Evolutionary conservation across 805 yeast genomes (phyloP), one percentile per base, ranked within the genome.

Genomic region (Kazachstania taianensis): DNA sequence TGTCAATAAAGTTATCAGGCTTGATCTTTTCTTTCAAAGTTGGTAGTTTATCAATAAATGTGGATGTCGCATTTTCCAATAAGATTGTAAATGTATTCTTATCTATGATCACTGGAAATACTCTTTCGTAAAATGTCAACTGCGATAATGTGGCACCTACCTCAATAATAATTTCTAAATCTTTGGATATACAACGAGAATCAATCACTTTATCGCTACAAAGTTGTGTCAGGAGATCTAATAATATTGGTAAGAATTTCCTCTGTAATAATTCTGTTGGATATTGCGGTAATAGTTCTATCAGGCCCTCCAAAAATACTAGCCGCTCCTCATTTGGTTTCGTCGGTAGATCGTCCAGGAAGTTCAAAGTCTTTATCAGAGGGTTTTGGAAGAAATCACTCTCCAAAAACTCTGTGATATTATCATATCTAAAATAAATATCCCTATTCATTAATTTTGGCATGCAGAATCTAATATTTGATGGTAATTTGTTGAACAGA

Each of bases 341-440:
- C 1, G 94, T 81, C 7, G 86, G 74, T 42, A 83, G 77, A 38
- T 82, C 92, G 51, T 89, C 96, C 30, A 89, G 57, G 46, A 81
- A 78, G 55, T 79, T 75, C 64, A 89, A 68, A 3, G 94, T 78
- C 49, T 81, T 79, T 35, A 89, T 75, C 33, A 86, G 62, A 35
- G 89, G 83, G 43, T 85, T 87, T 59, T 84, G 81, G 58, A 87
- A 89, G 46, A 74, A 82, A 25, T 70, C 73, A 7, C 85, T 74
- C 8, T 73, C 72, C n/a, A 81, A 69, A 41, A 92, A 72, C 33
- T 75, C 79, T 5, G 44, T 45, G 13, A 57, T 56, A 32, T 56
- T 54, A 33, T 46, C 76, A 73, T 32, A 87, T 65, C 32, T 76
- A 53, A 39, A 73, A 52, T 53, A 85, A 72, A 46, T 67, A 67